phyloP scores from a whole-genome alignment of 176 grass and related monocot species.

The Raddia distichophylla region DNA sequence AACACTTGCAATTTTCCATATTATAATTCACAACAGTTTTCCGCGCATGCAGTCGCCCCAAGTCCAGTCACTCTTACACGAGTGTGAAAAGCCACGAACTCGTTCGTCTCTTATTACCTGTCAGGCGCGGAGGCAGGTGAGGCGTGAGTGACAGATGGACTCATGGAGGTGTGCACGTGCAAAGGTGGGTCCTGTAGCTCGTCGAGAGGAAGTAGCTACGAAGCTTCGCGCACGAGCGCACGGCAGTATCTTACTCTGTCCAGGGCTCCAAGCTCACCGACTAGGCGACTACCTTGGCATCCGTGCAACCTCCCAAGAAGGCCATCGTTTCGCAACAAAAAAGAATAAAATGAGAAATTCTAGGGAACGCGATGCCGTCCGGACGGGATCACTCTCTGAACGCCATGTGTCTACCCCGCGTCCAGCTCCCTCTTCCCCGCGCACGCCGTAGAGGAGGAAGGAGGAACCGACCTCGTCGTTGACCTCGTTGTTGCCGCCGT shows the following conservation, averaged over 20 bases:
- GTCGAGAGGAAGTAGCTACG: not conserved
- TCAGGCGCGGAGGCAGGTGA: slow-evolving; percentile 14
- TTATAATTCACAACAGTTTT: too few relatives aligned
- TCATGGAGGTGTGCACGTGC: slow-evolving; percentile 1
- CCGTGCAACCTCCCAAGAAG: too few relatives aligned
- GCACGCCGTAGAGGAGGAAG: too few relatives aligned
- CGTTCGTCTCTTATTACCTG: not conserved
- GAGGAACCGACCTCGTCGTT: too few relatives aligned
- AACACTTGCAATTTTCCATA: too few relatives aligned
- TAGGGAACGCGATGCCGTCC: too few relatives aligned
- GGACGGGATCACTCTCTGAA: too few relatives aligned
- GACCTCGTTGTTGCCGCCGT: too few relatives aligned
- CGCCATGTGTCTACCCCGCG: too few relatives aligned
- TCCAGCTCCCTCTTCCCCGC: too few relatives aligned
- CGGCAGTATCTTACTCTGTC: not conserved
- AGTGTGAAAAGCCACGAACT: not conserved
- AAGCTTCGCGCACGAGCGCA: slow-evolving; percentile 31
- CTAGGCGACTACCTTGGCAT: slow-evolving; percentile 16
- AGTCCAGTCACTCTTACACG: not conserved
- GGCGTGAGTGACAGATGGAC: slow-evolving; percentile 37
- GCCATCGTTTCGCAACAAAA: too few relatives aligned
- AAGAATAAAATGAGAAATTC: too few relatives aligned
- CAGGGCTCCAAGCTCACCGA: slow-evolving; percentile 34
- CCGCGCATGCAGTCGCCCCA: not conserved
- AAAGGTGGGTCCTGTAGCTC: not conserved